Base-by-base conservation (phyloP, 148 eudicot genomes). In the Vaccinium vitisidaea region DNA sequence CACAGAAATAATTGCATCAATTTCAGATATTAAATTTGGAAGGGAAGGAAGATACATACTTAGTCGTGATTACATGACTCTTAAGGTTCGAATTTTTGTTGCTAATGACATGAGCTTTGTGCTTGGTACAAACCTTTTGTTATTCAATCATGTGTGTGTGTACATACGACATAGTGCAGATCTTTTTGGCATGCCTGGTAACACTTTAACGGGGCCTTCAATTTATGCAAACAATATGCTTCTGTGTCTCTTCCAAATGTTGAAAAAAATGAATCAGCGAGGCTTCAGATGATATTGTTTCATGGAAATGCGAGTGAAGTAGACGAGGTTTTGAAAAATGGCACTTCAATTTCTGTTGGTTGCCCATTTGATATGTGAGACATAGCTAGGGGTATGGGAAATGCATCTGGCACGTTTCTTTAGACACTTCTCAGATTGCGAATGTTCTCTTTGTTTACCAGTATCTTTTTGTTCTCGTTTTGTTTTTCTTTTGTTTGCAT, bases 51-150 rank as follows among this genome's bases (percentile, higher is more conserved):
- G 94, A 90, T 90, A 90, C 74, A 69, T 93, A 83, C 88, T 93
- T 30, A 92, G 95, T 82, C 95, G 95, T 85, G 95, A 93, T 81
- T 93, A 93, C 77, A 93, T 91, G 95, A 89, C 92, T 32, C 94
- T 93, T 58, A 93, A 93, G 94, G 95, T 93, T 84, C 75, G 84
- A 6, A 23, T 71, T 12, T 30, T 48, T 13, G 63, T 63, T 81
- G 32, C 83, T 59, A 5, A 19, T 79, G 54, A 32, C 76, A 36
- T 30, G 65, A 79, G 11, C 77, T 69, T 77, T n/a, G 19, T 55
- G 56, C 54, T 67, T 82, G 32, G 43, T 50, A 16, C 15, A 75
- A 67, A 32, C 23, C 56, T 53, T 54, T 58, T 74, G 30, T 30
- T 11, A 43, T 39, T 48, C 54, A 23, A 43, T 67, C 58, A 46